phyloP scores from a whole-genome alignment of 2,329 filamentous ascomycete species.

The Peltaster fructicola region DNA sequence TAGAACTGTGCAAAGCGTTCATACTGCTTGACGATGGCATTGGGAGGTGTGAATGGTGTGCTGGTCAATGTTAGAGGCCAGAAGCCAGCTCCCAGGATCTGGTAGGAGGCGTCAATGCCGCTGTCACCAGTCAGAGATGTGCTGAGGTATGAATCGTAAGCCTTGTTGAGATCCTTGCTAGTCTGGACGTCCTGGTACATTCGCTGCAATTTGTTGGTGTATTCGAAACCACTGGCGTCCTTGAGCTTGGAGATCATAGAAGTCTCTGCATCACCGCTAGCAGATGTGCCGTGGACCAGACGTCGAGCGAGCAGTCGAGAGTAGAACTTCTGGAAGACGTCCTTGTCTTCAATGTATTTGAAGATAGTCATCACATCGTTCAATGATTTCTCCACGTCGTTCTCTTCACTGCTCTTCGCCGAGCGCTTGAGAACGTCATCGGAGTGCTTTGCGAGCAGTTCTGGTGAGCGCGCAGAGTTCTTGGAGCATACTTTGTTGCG shows the following conservation, averaged over 20 bases:
- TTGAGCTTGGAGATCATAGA: conserved; percentile 99
- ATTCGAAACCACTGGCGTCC: conserved; percentile 95
- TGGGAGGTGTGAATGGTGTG: conserved; percentile 75
- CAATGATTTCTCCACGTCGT: conserved; percentile 75
- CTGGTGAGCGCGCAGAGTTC: conserved; percentile 83
- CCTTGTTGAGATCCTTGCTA: conserved; percentile 85
- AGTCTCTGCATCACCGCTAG: conserved; percentile 91
- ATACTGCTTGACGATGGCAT: conserved; percentile 69
- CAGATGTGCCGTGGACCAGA: conserved; percentile 84
- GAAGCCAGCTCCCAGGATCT: conserved; percentile 88
- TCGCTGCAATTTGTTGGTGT: conserved; percentile 96
- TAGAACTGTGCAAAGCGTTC: conserved; percentile 86
- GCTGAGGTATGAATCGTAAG: conserved; percentile 64
- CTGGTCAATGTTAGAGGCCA: conserved; percentile 82
- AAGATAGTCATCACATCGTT: conserved; percentile 97
- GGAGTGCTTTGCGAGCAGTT: conserved; percentile 87
- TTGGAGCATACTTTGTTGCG: conserved; percentile 90
- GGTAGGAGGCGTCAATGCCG: conserved; percentile 70
- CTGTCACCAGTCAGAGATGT: conserved; percentile 52
- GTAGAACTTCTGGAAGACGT: conserved; percentile 99
- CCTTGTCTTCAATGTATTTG: conserved; percentile 99
- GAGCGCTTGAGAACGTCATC: conserved; percentile 87
- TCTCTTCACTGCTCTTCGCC: conserved; percentile 80
- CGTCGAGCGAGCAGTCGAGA: conserved; percentile 90
- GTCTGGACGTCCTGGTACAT: conserved; percentile 99